These are phyloP conservation scores for Adansonia grandidieri DNA, from an alignment of 441 rosid species.

Conservation along the genomic window DNA sequence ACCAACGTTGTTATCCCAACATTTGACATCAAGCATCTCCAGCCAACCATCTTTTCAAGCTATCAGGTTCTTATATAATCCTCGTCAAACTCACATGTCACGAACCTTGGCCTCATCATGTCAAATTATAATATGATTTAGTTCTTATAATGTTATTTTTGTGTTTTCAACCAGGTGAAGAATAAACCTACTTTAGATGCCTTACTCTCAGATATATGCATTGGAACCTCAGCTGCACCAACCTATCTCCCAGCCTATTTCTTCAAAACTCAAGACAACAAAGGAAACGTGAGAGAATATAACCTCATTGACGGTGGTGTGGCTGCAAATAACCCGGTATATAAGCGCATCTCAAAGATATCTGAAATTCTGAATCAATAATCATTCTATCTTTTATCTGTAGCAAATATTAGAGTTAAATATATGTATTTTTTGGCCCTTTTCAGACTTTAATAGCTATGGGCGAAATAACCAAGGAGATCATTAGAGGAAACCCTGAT, in stretches of 20 bases:
- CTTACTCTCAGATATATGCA: conserved; percentile 62
- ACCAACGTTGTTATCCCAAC: conserved; percentile 55
- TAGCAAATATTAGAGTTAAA: neutral
- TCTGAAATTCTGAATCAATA: neutral
- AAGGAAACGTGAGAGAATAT: conserved; percentile 48
- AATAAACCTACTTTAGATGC: conserved; percentile 49
- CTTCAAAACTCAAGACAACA: conserved; percentile 48
- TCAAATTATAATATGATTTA: neutral
- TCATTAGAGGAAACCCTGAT: conserved; percentile 44
- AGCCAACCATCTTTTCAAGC: conserved; percentile 50
- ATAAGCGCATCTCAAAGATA: neutral
- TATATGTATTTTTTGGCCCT: neutral
- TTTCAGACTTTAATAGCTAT: conserved; percentile 64
- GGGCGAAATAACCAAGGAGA: conserved; percentile 56
- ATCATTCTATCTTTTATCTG: neutral
- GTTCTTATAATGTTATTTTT: neutral
- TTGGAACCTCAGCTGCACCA: conserved; percentile 87
- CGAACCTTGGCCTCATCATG: neutral
- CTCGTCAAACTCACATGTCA: neutral
- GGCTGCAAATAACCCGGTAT: conserved; percentile 75
- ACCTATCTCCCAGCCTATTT: conserved; percentile 70
- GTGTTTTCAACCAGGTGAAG: conserved; percentile 40
- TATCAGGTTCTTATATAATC: conserved; percentile 34
- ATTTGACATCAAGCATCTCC: conserved; percentile 52
- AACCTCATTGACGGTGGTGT: conserved; percentile 75